Base-by-base conservation (phyloP, 2,329 filamentous ascomycete genomes). In the Xylariaceae sp. region DNA sequence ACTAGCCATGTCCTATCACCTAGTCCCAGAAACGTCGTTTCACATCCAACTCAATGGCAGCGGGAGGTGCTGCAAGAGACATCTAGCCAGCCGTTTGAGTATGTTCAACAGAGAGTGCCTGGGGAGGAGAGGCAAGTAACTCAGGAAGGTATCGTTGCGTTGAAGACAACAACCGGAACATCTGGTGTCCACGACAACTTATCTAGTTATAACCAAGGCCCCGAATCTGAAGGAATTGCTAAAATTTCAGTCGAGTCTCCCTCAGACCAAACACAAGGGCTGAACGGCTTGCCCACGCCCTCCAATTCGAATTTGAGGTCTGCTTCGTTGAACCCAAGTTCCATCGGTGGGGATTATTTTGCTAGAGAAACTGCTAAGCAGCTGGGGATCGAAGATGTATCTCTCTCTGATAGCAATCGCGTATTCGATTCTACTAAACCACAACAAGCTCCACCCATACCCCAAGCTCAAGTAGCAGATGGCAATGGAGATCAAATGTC, bases 1-100 rank as follows among this genome's bases (percentile, higher is more conserved):
- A 50, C 47, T 21, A 48, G 44, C 48, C 58, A 59, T 18, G 49
- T 20, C 9, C 7, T 40, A 6, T 40, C 50, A 23, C 19, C 44
- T 5, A 46, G 37, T 14, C 5, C 19, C 21, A 19, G 44, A 10
- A 19, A 3, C 10, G 12, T 45, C 3, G 20, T n/a, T 29, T 26
- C 55, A 19, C 50, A 44, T 19, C 6, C 20, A 12, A 48, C 19
- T 40, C 54, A 37, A 20, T 26, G 48, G 16, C 47, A 45, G 7
- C 54, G 55, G 40, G 48, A 2, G n/a, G 16, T 42, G 9, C 50
- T 42, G 16, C 56, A 52, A 18, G 16, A 6, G 7, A 26, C 21
- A 44, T 14, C 48, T 9, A 42, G 21, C 4, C 40, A 52, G n/a
- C 37, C 20, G 20, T 20, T 18, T 16, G 40, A 23, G 12, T 12